Evolutionary conservation across 192 early-diverging fungal species (phyloP).

Genomic region (Spizellomyces sp.): DNA sequence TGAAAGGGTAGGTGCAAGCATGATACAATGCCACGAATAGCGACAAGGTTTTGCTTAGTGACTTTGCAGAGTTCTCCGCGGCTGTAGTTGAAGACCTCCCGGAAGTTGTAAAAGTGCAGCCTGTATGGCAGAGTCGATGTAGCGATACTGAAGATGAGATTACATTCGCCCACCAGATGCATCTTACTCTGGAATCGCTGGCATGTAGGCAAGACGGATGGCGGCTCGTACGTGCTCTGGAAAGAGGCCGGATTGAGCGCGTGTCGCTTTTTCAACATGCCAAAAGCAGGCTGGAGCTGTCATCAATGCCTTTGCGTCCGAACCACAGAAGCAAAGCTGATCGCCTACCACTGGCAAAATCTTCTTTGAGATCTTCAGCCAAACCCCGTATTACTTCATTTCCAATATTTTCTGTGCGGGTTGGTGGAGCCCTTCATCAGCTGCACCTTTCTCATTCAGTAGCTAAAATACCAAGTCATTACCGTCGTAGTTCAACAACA

Average conservation of each 20-base stretch:
- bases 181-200: constrained; percentile 10
- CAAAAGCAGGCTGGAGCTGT: constrained; percentile 3
- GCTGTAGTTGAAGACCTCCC: background rate
- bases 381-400: too few relatives aligned
- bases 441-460: too few relatives aligned
- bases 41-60: background rate
- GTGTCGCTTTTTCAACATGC: constrained; percentile 2
- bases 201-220: constrained; percentile 9
- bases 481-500: constrained; percentile 13
- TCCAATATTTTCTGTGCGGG: too few relatives aligned
- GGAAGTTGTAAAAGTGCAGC: background rate
- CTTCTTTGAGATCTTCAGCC: too few relatives aligned
- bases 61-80: background rate
- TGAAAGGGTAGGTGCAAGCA: constrained; percentile 4
- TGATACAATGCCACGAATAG: constrained; percentile 11
- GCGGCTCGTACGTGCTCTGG: constrained; percentile 12
- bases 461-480: too few relatives aligned
- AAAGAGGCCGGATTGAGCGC: background rate
- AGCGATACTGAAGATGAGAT: background rate
- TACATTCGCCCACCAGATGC: too few relatives aligned
- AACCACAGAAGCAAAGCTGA: too few relatives aligned
- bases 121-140: background rate
- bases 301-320: too few relatives aligned
- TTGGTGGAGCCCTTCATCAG: too few relatives aligned
- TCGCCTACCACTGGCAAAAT: too few relatives aligned